Base-by-base conservation (phyloP, 1,284 basidiomycete species). In the Taiwanofungus camphoratus region DNA sequence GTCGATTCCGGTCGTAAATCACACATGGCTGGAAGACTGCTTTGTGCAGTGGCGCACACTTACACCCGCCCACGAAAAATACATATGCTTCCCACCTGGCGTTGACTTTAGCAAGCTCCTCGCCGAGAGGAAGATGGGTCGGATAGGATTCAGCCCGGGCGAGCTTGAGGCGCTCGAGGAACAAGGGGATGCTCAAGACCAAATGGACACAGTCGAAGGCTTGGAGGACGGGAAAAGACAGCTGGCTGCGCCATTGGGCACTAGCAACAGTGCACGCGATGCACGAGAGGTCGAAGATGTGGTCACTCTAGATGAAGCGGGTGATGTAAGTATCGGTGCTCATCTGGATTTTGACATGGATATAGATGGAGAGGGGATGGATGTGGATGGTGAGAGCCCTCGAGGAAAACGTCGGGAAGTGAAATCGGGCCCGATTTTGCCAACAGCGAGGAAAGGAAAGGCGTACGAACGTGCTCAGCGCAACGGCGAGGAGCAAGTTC, bases 1-100 rank as follows among this genome's bases (percentile, higher is more conserved):
- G 92, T 77, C 76, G 1, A 87, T 94, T 46, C 85, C 89, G 0
- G 69, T 93, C 45, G 85, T 94, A 11, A 93, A 92, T 52, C 92
- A 95, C 55, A 71, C 76, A 0, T 95, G 91, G 87, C 71, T 95
- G 5, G 92, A 94, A 59, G 87, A 91, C 50, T 93, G 87, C 60
- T 88, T 92, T 55, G 63, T 79, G 15, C 73, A 79, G 38, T 93
- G 91, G 91, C 69, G 73, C n/a, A 69, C 72, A 18, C 66, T 85
- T 34, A 78, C 79, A 0, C 69, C 76, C 6, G 76, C 71, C 0
- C 61, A 70, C 13, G 76, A 79, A 37, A 80, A 79, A 45, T 91
- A 87, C 61, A 76, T 82, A 41, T 54, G 68, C 23, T 89, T 84
- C 50, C 77, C 85, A 0, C 68, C 71, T 0, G 80, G 79, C 2